phyloP scores from a whole-genome alignment of 805 yeast genomes.

The Huiozyma sinensis region DNA sequence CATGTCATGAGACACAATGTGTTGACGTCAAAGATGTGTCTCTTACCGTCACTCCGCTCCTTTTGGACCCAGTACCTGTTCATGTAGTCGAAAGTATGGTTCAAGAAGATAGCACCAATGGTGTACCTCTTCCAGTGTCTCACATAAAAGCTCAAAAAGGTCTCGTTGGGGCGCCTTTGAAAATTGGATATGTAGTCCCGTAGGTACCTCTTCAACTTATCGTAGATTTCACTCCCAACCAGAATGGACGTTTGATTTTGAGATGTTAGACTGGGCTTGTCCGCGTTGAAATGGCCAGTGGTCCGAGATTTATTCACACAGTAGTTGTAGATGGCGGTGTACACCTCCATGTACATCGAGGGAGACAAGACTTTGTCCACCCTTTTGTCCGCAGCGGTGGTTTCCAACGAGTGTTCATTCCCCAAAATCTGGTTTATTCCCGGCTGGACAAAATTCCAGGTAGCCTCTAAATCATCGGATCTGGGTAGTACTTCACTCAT shows the following conservation, averaged over 20 bases:
- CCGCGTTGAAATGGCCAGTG: slow-evolving; percentile 31
- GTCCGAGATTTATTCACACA: slow-evolving; percentile 70
- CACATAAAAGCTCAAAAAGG: slow-evolving; percentile 74
- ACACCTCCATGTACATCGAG: slow-evolving; percentile 76
- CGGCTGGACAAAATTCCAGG: slow-evolving; percentile 74
- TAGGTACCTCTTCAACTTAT: slow-evolving; percentile 57
- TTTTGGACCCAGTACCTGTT: slow-evolving; percentile 97
- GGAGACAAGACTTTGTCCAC: slow-evolving; percentile 58
- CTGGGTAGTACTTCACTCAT: slow-evolving; percentile 36
- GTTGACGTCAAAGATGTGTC: slow-evolving; percentile 83
- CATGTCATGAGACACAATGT: slow-evolving; percentile 81
- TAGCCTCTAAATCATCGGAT: slow-evolving; percentile 52
- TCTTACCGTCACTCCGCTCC: slow-evolving; percentile 86
- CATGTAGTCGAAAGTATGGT: slow-evolving; percentile 90
- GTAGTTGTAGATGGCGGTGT: slow-evolving; percentile 86
- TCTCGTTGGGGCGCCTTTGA: slow-evolving; percentile 44
- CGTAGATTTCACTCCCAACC: slow-evolving; percentile 85
- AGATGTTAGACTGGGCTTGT: slow-evolving; percentile 16
- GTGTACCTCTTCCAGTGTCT: slow-evolving; percentile 82
- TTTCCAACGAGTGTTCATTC: slow-evolving; percentile 30
- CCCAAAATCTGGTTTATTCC: slow-evolving; percentile 64
- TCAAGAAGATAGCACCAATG: slow-evolving; percentile 82
- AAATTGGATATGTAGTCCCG: slow-evolving; percentile 44
- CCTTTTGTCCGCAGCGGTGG: slow-evolving; percentile 13
- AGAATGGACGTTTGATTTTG: slow-evolving; percentile 35